A percentile compares a stretch with the other conserved stretches of the same genome.
Evolutionary conservation across 495 filamentous ascomycete species (phyloP).

Genomic region (Tuber magnatum): DNA sequence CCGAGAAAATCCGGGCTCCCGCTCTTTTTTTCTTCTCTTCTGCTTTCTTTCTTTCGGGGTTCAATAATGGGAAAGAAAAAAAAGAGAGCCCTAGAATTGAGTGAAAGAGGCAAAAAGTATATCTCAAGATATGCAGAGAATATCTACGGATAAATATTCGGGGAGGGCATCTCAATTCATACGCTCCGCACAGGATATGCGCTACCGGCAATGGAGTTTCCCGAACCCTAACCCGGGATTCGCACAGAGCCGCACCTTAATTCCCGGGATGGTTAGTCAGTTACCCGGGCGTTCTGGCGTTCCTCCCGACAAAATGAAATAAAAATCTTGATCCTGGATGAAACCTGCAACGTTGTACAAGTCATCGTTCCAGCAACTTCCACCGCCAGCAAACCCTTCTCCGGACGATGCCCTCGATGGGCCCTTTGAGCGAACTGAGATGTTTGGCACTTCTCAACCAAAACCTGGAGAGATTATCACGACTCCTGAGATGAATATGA

Average conservation of each 20-base stretch:
- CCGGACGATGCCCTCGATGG: conserved; percentile 25
- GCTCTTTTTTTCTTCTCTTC: neutral
- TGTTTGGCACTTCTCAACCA: conserved; percentile 23
- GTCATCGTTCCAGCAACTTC: conserved; percentile 38
- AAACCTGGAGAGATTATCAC: conserved; percentile 29
- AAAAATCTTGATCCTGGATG: conserved; percentile 37
- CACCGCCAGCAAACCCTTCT: conserved; percentile 30
- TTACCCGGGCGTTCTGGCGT: conserved; percentile 31
- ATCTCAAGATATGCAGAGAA: conserved; percentile 7
- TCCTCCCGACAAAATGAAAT: conserved; percentile 8
- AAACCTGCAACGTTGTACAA: conserved; percentile 39
- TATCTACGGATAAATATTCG: neutral
- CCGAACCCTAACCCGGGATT: conserved; percentile 30
- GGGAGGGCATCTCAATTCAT: conserved; percentile 15
- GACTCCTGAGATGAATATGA: conserved; percentile 4
- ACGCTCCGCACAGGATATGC: conserved; percentile 13
- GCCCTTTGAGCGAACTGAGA: conserved; percentile 24
- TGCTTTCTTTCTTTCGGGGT: neutral
- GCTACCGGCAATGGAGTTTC: conserved; percentile 5
- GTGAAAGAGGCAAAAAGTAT: conserved; percentile 10
- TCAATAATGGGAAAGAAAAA: conserved; percentile 1
- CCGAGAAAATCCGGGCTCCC: neutral
- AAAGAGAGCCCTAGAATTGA: conserved; percentile 6
- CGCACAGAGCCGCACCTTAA: conserved; percentile 37
- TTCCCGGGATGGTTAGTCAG: conserved; percentile 18